Conservation (phyloP, 352 stramenopile genomes). For the Globisporangium emineosum region DNA sequence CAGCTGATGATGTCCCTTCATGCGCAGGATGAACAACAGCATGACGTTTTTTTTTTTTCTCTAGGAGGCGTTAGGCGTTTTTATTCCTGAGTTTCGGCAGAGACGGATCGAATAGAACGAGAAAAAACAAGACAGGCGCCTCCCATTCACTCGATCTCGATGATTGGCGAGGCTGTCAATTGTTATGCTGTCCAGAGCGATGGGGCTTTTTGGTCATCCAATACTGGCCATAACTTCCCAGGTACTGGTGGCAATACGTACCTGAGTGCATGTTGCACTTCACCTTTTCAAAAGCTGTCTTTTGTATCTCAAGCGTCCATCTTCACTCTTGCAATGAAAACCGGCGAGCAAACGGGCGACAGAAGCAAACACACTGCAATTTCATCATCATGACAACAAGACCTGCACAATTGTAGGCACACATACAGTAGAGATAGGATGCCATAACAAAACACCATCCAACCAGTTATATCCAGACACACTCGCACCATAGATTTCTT, state of each 20-base stretch:
- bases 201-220: neutral
- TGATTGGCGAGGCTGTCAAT: neutral
- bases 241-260: neutral
- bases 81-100: slow-evolving; percentile 5
- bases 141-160: neutral
- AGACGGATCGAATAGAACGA: neutral
- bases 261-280: neutral
- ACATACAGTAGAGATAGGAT: neutral
- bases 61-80: neutral
- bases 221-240: neutral
- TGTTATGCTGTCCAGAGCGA: neutral
- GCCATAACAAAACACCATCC: neutral
- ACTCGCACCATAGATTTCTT: neutral
- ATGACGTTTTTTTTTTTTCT: slow-evolving; percentile 1
- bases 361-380: neutral
- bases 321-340: neutral
- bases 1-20: neutral
- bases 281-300: too few species aligned
- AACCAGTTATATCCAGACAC: neutral
- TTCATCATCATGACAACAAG: neutral
- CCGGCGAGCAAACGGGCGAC: neutral
- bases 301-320: neutral
- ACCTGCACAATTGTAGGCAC: neutral
- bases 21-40: neutral
- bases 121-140: neutral